Conservation (phyloP, 257 asterid genomes). For the Fraxinus quadrangulata region DNA sequence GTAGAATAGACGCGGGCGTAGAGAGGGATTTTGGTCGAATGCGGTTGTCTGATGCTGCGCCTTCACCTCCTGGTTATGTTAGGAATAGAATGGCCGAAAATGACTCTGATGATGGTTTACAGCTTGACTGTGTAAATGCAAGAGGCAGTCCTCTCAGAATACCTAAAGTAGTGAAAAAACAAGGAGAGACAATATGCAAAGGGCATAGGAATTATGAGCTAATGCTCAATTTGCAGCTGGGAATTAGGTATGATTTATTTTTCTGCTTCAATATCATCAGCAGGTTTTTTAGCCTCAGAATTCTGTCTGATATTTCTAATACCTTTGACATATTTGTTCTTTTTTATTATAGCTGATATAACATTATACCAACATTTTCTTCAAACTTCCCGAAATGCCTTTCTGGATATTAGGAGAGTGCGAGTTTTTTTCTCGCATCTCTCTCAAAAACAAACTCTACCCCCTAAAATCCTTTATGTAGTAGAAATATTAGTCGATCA, state of each 20-base stretch:
- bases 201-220: conserved; percentile 73
- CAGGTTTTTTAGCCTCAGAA: too few species aligned
- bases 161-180: conserved; percentile 62
- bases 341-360: background rate
- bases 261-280: too few species aligned
- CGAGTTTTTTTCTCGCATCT: too few species aligned
- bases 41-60: conserved; percentile 61
- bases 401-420: too few species aligned
- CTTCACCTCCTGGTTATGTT: conserved; percentile 33
- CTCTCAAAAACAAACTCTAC: too few species aligned
- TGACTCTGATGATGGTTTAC: conserved; percentile 33
- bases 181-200: conserved; percentile 67
- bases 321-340: too few species aligned
- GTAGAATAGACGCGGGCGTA: conserved; percentile 56
- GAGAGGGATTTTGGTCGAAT: conserved; percentile 60
- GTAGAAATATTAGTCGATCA: too few species aligned
- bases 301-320: too few species aligned
- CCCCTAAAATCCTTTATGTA: too few species aligned
- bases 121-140: background rate
- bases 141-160: conserved; percentile 52
- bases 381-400: background rate
- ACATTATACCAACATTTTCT: background rate
- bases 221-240: conserved; percentile 77
- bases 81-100: conserved; percentile 13
- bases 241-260: conserved; percentile 47